Conservation (phyloP, 2,329 filamentous ascomycete species). For the Karstenula rhodostoma region DNA sequence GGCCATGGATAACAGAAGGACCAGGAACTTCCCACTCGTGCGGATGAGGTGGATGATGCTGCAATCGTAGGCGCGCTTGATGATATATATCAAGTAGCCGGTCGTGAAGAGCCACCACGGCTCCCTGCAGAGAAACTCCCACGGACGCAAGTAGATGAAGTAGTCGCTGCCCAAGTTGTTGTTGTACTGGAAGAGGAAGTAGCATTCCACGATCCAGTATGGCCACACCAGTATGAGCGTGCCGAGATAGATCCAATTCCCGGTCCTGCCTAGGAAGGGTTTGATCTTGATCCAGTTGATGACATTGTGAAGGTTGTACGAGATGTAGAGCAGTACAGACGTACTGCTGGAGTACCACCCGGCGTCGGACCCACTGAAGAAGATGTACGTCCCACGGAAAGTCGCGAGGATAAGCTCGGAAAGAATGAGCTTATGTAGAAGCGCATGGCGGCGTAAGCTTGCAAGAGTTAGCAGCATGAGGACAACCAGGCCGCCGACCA, state of each 20-base stretch:
- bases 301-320: conserved; percentile 47
- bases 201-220: conserved; percentile 46
- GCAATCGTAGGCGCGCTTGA: conserved; percentile 45
- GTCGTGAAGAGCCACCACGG: conserved; percentile 50
- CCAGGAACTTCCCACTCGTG: conserved; percentile 41
- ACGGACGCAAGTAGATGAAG: conserved; percentile 40
- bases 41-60: conserved; percentile 33
- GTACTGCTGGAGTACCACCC: conserved; percentile 46
- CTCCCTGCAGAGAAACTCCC: conserved; percentile 42
- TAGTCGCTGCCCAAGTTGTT: conserved; percentile 40
- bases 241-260: conserved; percentile 42
- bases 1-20: conserved; percentile 45
- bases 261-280: conserved; percentile 45
- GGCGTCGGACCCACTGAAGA: conserved; percentile 38
- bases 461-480: conserved; percentile 46
- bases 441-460: conserved; percentile 43
- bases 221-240: conserved; percentile 43
- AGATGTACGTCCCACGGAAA: conserved; percentile 48
- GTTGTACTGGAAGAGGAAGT: conserved; percentile 48
- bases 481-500: conserved; percentile 44
- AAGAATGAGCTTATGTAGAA: conserved; percentile 46
- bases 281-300: conserved; percentile 47
- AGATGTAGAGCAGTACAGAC: conserved; percentile 45
- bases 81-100: conserved; percentile 39
- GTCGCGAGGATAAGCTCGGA: conserved; percentile 47